Conservation (phyloP, 257 asterid genomes). For the Nicotiana tabacum region DNA sequence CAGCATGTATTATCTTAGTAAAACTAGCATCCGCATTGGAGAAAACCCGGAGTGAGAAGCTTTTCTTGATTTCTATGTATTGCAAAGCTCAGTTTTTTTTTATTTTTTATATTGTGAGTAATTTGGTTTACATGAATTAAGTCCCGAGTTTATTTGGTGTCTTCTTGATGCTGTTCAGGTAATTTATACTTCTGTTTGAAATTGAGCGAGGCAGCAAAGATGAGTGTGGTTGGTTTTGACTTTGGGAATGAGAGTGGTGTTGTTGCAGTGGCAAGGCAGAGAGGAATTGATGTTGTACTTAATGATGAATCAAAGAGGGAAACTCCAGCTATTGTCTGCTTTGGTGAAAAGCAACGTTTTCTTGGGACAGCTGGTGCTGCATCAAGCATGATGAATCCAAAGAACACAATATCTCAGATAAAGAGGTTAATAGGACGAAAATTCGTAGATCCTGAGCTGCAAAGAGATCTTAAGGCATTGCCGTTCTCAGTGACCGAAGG, state of each 20-base stretch:
- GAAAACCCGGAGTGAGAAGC: not conserved
- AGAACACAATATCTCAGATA: constrained; percentile 80
- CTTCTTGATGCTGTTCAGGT: constrained; percentile 30
- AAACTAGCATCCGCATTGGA: not conserved
- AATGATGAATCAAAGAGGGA: constrained; percentile 91
- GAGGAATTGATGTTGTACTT: constrained; percentile 95
- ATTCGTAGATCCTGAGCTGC: constrained; percentile 88
- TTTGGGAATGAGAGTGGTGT: constrained; percentile 90
- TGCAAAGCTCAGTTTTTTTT: not conserved
- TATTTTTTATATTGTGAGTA: not conserved
- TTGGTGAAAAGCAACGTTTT: constrained; percentile 92
- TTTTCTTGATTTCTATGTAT: not conserved
- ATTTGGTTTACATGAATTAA: not conserved
- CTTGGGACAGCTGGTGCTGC: constrained; percentile 99
- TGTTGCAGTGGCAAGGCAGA: constrained; percentile 94
- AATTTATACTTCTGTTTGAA: not conserved
- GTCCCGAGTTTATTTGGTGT: not conserved
- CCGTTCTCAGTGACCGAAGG: constrained; percentile 80
- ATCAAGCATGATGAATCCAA: constrained; percentile 91
- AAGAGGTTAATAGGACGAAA: constrained; percentile 82
- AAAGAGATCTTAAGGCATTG: constrained; percentile 63
- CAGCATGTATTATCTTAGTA: not conserved
- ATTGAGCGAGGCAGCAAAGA: constrained; percentile 26
- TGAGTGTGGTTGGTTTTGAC: constrained; percentile 99
- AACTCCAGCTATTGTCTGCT: constrained; percentile 91